Percentiles rank a stretch among this genome's conserved stretches.
Conservation (phyloP, 2,329 filamentous ascomycete genomes). For the Chaetomiaceae sp. region DNA sequence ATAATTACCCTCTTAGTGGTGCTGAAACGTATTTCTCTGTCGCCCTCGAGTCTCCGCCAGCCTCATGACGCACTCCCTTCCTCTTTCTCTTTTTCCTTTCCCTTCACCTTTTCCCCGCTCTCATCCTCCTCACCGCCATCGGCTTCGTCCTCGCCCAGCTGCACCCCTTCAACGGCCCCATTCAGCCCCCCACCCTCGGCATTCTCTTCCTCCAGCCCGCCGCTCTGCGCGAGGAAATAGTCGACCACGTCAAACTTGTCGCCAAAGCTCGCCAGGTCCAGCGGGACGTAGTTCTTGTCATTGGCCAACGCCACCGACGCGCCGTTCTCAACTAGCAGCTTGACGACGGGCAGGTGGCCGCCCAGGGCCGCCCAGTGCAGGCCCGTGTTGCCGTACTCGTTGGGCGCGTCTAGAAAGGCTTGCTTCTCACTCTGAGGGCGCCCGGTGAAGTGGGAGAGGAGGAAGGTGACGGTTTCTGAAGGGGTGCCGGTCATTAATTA, state of each 20-base stretch:
- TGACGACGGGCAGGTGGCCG: slow-evolving; percentile 76
- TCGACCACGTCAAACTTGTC: slow-evolving; percentile 63
- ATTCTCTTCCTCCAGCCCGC: slow-evolving; percentile 46
- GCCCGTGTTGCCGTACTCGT: slow-evolving; percentile 81
- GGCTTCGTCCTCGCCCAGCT: slow-evolving; percentile 5
- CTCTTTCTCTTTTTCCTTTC: background rate
- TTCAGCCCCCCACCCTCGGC: slow-evolving; percentile 38
- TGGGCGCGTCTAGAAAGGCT: slow-evolving; percentile 62
- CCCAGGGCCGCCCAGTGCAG: slow-evolving; percentile 93
- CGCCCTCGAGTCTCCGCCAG: background rate
- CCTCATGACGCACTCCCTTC: background rate
- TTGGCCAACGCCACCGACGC: slow-evolving; percentile 77
- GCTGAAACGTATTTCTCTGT: background rate
- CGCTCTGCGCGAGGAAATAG: slow-evolving; percentile 51
- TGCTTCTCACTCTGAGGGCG: slow-evolving; percentile 40
- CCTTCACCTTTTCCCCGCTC: background rate
- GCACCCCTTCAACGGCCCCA: slow-evolving; percentile 27
- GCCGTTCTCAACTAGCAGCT: slow-evolving; percentile 69
- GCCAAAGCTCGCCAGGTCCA: slow-evolving; percentile 69
- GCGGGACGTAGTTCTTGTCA: slow-evolving; percentile 73
- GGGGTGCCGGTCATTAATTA: background rate
- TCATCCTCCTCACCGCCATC: background rate
- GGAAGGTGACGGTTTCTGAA: slow-evolving; percentile 42
- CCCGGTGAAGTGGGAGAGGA: slow-evolving; percentile 42
- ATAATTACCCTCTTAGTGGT: too few species aligned